Conservation (phyloP, 2,329 filamentous ascomycete genomes). For the Colletotrichum sp. region DNA sequence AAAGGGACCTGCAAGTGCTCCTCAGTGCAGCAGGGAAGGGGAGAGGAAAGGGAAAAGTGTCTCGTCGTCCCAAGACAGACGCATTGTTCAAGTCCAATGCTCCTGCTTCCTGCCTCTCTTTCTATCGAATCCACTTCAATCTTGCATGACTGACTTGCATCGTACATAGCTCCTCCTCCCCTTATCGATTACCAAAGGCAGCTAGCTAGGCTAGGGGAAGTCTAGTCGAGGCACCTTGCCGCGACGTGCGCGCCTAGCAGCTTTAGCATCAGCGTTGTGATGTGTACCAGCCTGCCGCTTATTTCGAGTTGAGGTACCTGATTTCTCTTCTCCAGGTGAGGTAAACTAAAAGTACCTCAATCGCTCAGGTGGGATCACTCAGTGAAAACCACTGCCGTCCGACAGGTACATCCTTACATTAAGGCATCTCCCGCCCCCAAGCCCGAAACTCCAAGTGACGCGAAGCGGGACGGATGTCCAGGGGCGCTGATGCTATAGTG, state of each 20-base stretch:
- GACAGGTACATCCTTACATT: background rate
- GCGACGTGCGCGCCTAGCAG: background rate
- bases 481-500: slow-evolving; percentile 14
- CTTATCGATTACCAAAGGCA: slow-evolving; percentile 13
- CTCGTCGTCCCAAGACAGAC: slow-evolving; percentile 6
- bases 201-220: background rate
- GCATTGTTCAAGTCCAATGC: slow-evolving; percentile 13
- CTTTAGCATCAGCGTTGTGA: background rate
- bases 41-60: background rate
- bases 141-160: slow-evolving; percentile 17
- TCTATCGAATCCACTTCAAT: slow-evolving; percentile 7
- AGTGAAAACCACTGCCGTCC: background rate
- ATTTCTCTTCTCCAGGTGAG: background rate
- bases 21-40: background rate
- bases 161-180: background rate
- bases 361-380: background rate
- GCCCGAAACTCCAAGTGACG: slow-evolving; percentile 21
- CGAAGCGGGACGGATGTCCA: slow-evolving; percentile 17
- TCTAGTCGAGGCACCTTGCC: background rate
- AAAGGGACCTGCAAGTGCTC: background rate
- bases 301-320: background rate
- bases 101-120: background rate
- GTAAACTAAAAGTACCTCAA: background rate
- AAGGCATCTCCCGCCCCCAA: slow-evolving; percentile 10
- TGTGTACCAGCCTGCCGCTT: background rate